These are phyloP conservation scores for Penicillium sp. DNA, from an alignment of 2,329 filamentous ascomycete genomes.

Conservation along the genomic window DNA sequence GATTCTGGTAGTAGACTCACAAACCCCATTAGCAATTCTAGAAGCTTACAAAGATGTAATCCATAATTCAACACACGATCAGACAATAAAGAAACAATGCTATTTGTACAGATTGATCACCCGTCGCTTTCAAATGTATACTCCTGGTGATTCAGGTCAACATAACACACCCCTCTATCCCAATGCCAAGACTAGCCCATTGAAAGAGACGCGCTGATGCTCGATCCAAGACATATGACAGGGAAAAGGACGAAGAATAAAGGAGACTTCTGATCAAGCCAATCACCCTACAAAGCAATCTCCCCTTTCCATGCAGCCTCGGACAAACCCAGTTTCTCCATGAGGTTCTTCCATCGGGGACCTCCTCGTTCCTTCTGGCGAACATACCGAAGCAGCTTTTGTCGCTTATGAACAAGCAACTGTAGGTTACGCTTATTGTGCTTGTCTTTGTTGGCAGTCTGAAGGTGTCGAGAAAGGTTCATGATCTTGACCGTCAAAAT, in stretches of 20 bases:
- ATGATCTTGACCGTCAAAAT: conserved; percentile 94
- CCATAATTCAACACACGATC: no score
- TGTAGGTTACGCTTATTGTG: conserved; percentile 89
- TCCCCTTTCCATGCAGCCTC: conserved; percentile 88
- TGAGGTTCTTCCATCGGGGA: conserved; percentile 80
- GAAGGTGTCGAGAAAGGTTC: conserved; percentile 68
- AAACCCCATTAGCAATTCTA: conserved; percentile 5
- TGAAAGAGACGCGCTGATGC: conserved; percentile 15
- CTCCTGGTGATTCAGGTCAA: conserved; percentile 8
- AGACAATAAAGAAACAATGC: conserved; percentile 13
- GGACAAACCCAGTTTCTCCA: conserved; percentile 78
- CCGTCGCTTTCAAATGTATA: conserved; percentile 8
- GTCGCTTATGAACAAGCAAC: conserved; percentile 79
- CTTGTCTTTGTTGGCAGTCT: conserved; percentile 77
- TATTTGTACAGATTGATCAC: conserved; percentile 29
- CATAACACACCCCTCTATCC: conserved; percentile 9
- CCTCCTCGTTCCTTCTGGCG: conserved; percentile 86
- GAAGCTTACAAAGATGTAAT: not conserved
- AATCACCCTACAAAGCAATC: conserved; percentile 64
- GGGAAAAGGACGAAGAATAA: conserved; percentile 8
- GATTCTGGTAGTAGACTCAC: no score
- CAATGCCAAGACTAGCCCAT: conserved; percentile 9
- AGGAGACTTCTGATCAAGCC: conserved; percentile 14
- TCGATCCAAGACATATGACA: conserved; percentile 9
- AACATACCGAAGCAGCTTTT: conserved; percentile 85